These are phyloP conservation scores for Paraphoma sp. DNA, from an alignment of 2,329 filamentous ascomycete species.

Conservation along the genomic window DNA sequence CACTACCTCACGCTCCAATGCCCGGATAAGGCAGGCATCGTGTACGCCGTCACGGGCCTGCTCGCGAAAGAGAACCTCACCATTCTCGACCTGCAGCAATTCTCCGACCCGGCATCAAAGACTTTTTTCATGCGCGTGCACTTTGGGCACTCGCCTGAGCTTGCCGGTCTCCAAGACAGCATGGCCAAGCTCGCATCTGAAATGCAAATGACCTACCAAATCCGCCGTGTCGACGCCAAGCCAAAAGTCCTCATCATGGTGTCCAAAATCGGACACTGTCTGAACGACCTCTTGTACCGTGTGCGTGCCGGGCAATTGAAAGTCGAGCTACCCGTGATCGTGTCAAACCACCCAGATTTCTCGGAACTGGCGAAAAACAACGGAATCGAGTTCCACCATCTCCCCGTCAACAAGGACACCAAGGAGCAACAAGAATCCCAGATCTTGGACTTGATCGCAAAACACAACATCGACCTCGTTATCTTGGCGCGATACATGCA, in stretches of 20 bases:
- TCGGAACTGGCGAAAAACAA: constrained; percentile 72
- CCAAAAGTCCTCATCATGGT: constrained; percentile 86
- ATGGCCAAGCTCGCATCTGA: constrained; percentile 68
- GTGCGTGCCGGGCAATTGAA: constrained; percentile 75
- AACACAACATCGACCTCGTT: constrained; percentile 77
- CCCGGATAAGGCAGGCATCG: constrained; percentile 83
- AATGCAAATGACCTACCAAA: constrained; percentile 74
- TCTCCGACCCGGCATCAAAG: constrained; percentile 75
- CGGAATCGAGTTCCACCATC: constrained; percentile 79
- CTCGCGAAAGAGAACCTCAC: constrained; percentile 77
- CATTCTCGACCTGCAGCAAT: constrained; percentile 85
- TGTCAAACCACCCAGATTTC: constrained; percentile 83
- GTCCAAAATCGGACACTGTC: constrained; percentile 85
- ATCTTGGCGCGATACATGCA: constrained; percentile 90
- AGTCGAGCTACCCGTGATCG: constrained; percentile 78
- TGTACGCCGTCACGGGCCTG: constrained; percentile 82
- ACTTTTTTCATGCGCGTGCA: constrained; percentile 91
- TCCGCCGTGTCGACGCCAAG: constrained; percentile 72
- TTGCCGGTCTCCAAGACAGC: constrained; percentile 57
- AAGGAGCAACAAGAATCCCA: constrained; percentile 75
- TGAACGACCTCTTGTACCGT: constrained; percentile 84
- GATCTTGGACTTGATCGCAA: constrained; percentile 72
- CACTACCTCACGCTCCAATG: constrained; percentile 75
- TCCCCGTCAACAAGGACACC: constrained; percentile 80
- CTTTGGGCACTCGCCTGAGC: constrained; percentile 67